phyloP scores from a whole-genome alignment of 1,284 basidiomycete genomes.

The Tilletiopsis washingtonensis region DNA sequence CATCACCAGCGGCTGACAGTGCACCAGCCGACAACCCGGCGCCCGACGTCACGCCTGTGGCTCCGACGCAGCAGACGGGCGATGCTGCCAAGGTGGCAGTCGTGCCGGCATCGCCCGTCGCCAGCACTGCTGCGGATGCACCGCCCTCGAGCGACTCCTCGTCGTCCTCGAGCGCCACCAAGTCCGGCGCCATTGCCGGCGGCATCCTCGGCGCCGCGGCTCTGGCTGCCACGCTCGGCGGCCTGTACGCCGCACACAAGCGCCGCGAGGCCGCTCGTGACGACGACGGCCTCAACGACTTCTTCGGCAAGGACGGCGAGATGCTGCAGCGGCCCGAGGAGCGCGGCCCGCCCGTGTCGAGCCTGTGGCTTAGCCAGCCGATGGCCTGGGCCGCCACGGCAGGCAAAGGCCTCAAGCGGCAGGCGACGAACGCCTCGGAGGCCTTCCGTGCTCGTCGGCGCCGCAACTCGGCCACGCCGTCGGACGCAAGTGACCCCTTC shows the following conservation, averaged over 20 bases:
- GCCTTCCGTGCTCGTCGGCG: neutral
- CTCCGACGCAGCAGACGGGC: too few species aligned
- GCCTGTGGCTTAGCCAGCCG: slow-evolving; percentile 12
- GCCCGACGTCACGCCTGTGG: too few species aligned
- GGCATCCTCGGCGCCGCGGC: slow-evolving; percentile 39
- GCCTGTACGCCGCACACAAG: slow-evolving; percentile 40
- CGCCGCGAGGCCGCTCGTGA: slow-evolving; percentile 23
- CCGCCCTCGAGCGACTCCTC: neutral
- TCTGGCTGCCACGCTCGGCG: slow-evolving; percentile 33
- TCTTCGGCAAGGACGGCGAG: slow-evolving; percentile 5
- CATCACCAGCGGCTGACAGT: too few species aligned
- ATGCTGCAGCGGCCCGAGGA: neutral
- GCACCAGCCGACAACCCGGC: too few species aligned
- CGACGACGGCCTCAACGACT: slow-evolving; percentile 9
- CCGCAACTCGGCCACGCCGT: neutral
- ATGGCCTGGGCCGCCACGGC: slow-evolving; percentile 6
- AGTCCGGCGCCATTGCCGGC: slow-evolving; percentile 7
- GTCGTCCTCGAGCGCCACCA: neutral
- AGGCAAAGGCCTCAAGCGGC: neutral
- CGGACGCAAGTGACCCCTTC: neutral
- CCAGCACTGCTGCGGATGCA: too few species aligned
- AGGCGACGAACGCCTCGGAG: neutral
- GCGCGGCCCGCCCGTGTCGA: slow-evolving; percentile 20
- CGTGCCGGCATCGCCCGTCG: too few species aligned
- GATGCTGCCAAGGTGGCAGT: too few species aligned